Percentiles rank a stretch among this genome's conserved stretches.
Evolutionary conservation across 2,329 filamentous ascomycete species (phyloP).

Genomic region (Beauveria bassiana): DNA sequence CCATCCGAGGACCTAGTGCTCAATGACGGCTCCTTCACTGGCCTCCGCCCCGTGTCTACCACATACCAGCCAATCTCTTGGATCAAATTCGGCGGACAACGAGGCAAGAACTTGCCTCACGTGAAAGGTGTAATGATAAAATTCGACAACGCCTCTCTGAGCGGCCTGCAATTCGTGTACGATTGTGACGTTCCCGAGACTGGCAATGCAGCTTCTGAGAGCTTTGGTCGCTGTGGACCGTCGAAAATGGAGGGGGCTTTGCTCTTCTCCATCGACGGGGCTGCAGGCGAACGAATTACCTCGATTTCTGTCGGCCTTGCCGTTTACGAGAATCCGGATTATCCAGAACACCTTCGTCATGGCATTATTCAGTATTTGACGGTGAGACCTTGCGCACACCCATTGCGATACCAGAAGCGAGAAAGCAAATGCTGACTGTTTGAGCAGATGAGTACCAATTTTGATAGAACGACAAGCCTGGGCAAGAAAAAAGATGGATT

Average conservation of each 20-base stretch:
- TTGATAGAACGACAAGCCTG: neutral
- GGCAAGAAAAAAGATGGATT: neutral
- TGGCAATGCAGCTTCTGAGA: neutral
- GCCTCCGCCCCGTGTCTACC: neutral
- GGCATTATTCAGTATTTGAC: neutral
- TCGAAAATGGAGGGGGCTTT: too few relatives aligned
- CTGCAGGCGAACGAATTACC: neutral
- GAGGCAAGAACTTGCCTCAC: neutral
- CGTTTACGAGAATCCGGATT: neutral
- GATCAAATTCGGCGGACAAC: neutral
- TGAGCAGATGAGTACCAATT: neutral
- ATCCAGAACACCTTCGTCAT: neutral
- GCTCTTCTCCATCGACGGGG: neutral
- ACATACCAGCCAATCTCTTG: neutral
- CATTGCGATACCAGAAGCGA: too few relatives aligned
- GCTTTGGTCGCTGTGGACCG: neutral
- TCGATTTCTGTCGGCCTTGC: neutral
- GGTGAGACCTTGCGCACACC: neutral
- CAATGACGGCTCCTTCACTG: neutral
- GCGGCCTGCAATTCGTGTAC: neutral
- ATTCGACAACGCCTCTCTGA: neutral
- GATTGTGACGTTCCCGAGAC: neutral
- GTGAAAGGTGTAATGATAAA: neutral
- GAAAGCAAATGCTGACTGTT: neutral
- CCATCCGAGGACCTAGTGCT: neutral